Evolutionary conservation across 2,329 filamentous ascomycete species (phyloP).

Genomic region (Zymoseptoria ardabiliae): DNA sequence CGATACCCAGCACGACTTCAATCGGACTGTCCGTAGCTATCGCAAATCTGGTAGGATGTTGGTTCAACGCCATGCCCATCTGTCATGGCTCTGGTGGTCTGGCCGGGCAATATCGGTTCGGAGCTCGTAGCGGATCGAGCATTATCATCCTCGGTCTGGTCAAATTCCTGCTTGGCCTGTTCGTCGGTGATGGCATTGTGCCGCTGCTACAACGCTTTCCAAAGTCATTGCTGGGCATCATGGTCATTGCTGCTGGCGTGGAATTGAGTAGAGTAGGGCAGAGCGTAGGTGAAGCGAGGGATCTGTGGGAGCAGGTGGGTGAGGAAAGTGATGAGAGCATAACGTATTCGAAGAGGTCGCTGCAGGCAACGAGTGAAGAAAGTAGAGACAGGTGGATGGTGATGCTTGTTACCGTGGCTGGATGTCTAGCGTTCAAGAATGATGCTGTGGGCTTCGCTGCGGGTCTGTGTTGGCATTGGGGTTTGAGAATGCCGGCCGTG

Average conservation of each 20-base stretch:
- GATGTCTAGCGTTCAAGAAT: slow-evolving; percentile 79
- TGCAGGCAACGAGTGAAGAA: slow-evolving; percentile 58
- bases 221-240: slow-evolving; percentile 67
- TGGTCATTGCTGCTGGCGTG: slow-evolving; percentile 83
- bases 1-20: slow-evolving; percentile 62
- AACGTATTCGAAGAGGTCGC: slow-evolving; percentile 36
- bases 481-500: slow-evolving; percentile 39
- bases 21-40: slow-evolving; percentile 72
- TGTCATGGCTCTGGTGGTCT: slow-evolving; percentile 90
- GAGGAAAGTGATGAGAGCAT: slow-evolving; percentile 25
- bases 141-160: slow-evolving; percentile 69
- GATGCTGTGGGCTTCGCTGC: slow-evolving; percentile 80
- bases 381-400: slow-evolving; percentile 72
- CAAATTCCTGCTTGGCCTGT: slow-evolving; percentile 68
- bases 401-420: slow-evolving; percentile 80
- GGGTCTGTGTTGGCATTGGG: slow-evolving; percentile 71
- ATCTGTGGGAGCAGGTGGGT: slow-evolving; percentile 42
- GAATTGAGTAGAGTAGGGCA: slow-evolving; percentile 82
- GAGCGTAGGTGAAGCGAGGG: slow-evolving; percentile 67
- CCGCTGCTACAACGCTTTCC: slow-evolving; percentile 66
- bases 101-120: slow-evolving; percentile 85
- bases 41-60: slow-evolving; percentile 81
- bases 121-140: slow-evolving; percentile 77
- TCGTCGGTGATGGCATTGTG: slow-evolving; percentile 69
- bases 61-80: slow-evolving; percentile 92